Evolutionary conservation across 495 filamentous ascomycete species (phyloP), one percentile per base, ranked within the genome.

Genomic region (Aspergillus taichungensis): DNA sequence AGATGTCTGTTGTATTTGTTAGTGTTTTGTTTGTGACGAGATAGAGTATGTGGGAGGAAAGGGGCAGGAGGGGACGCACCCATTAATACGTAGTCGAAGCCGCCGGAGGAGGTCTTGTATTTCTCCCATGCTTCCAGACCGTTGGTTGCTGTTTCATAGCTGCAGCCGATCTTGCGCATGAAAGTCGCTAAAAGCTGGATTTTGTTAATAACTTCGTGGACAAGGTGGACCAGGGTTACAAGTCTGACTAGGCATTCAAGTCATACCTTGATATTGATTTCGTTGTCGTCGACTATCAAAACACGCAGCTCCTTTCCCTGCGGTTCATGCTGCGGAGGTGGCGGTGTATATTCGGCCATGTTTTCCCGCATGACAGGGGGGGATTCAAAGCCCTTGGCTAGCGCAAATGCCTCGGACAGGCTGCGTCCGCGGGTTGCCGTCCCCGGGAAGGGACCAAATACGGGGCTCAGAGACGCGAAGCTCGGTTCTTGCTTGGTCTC

Each of bases 51-150:
- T 24, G 18, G 4, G 4, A 4, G 18, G 18, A 1, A 24, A 24
- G 18, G 1, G 18, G 4, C 2, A 3, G 8, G 13, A 13, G 1
- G 13, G 18, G 7, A 47, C 59, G 12, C 49, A 71, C 69, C 78
- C 79, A 83, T 82, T 13, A 82, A 62, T 1, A 83, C 68, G 30
- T 76, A 66, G 45, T 78, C 68, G 46, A 74, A 76, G 24, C 28
- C 51, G 3, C 39, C 45, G 8, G 37, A 35, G 4, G 54, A 56
- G 0, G 54, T 38, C 44, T 67, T 64, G 47, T 73, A 81, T 18
- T 69, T 67, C 11, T 82, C 64, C 6, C 84, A 46, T 6, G 80
- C 80, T 18, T 76, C 65, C 1, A 76, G 65, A 4, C 82, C 82
- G 43, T 84, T 78, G 14, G 61, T 57, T 0, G 82, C 81, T 6